Conservation (phyloP, 768 basidiomycete genomes). For the Neoboletus subvelutipes region DNA sequence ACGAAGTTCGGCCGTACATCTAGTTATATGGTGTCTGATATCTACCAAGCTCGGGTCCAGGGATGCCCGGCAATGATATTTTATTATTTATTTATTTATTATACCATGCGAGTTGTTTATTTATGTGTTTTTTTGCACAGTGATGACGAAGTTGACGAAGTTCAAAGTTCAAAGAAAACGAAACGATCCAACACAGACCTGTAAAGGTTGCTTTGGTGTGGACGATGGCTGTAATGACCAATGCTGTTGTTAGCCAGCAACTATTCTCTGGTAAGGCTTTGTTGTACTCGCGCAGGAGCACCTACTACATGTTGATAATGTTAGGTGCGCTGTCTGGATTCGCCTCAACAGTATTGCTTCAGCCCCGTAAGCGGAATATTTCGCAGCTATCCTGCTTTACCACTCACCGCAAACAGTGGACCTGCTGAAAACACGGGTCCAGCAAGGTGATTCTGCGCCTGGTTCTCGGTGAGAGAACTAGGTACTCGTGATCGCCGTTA, state of each 20-base stretch:
- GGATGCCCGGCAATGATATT: no score
- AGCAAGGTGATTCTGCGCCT: conserved; percentile 65
- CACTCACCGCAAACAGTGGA: conserved; percentile 54
- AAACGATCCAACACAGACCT: no score
- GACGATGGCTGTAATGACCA: conserved; percentile 19
- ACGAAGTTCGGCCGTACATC: no score
- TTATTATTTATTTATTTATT: no score
- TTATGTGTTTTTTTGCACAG: no score
- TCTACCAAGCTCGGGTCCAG: no score
- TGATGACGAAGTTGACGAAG: no score
- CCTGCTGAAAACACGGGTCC: conserved; percentile 87
- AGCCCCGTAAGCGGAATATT: conserved; percentile 57
- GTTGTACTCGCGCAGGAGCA: neutral
- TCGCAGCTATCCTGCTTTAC: neutral
- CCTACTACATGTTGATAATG: neutral
- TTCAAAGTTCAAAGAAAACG: no score
- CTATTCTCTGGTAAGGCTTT: conserved; percentile 27
- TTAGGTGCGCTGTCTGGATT: conserved; percentile 79
- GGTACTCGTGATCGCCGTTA: neutral
- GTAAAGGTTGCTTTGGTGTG: neutral
- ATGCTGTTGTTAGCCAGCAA: conserved; percentile 27
- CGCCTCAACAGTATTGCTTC: conserved; percentile 69
- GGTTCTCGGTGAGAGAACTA: conserved; percentile 37
- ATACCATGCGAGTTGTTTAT: no score
- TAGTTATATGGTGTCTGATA: no score